Evolutionary conservation across 169 alveolate genomes (phyloP).

Genomic region (Eimeria tenella): DNA sequence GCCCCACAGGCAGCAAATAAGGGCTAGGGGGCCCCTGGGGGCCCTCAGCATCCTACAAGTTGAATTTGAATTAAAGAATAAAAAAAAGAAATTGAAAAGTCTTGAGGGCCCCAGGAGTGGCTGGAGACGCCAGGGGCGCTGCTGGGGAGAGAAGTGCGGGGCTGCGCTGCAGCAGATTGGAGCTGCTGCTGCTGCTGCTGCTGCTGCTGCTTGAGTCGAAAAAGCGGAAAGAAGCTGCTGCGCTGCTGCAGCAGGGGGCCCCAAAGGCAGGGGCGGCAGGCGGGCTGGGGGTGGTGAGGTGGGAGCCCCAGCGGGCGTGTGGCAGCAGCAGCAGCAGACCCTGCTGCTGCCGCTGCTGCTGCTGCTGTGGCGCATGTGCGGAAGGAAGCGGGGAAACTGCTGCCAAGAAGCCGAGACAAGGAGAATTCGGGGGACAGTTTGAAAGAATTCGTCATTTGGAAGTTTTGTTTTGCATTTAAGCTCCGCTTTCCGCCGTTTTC

Average conservation of each 20-base stretch:
- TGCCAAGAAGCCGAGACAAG: neutral
- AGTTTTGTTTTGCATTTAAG: neutral
- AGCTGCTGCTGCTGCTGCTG: too few relatives aligned
- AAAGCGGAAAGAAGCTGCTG: too few relatives aligned
- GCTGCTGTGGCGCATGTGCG: slow-evolving; percentile 25
- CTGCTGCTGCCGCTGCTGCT: slow-evolving; percentile 24
- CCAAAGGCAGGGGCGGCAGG: too few relatives aligned
- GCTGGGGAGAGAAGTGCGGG: too few relatives aligned
- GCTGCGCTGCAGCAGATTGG: too few relatives aligned
- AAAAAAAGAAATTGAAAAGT: neutral
- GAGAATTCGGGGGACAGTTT: neutral
- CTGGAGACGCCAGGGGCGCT: too few relatives aligned
- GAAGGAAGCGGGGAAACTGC: neutral
- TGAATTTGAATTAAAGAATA: neutral
- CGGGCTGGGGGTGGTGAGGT: slow-evolving; percentile 56
- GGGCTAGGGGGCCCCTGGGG: slow-evolving; percentile 22
- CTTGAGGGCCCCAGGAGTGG: neutral
- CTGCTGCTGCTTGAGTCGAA: too few relatives aligned
- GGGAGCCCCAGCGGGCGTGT: neutral
- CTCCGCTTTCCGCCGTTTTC: neutral
- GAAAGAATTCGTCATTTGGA: neutral
- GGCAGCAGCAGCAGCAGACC: neutral
- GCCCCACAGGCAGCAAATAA: neutral
- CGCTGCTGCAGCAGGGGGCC: slow-evolving; percentile 19
- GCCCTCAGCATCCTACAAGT: neutral